Evolutionary conservation across 2,329 filamentous ascomycete species (phyloP).

Genomic region (Boeremia exigua): DNA sequence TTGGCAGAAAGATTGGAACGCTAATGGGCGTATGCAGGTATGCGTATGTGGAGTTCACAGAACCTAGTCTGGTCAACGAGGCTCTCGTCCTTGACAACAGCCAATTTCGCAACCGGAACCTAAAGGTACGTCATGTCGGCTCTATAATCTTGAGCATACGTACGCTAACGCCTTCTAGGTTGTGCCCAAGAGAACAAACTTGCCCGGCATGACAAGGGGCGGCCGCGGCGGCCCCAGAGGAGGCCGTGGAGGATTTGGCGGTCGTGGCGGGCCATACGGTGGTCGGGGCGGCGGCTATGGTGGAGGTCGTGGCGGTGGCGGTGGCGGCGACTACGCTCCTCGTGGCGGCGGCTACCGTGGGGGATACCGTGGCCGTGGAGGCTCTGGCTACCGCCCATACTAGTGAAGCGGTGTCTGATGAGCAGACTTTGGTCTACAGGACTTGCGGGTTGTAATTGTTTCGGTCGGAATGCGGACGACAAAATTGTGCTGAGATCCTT

Average conservation of each 20-base stretch:
- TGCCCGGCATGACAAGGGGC: slow-evolving; percentile 90
- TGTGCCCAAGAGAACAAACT: slow-evolving; percentile 91
- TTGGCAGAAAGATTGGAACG: slow-evolving; percentile 60
- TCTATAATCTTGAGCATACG: not conserved
- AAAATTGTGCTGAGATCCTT: not conserved
- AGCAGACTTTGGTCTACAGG: slow-evolving; percentile 21
- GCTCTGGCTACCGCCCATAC: slow-evolving; percentile 40
- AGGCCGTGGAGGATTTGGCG: slow-evolving; percentile 51
- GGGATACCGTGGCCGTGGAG: slow-evolving; percentile 45
- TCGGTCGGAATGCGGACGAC: not conserved
- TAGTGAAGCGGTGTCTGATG: slow-evolving; percentile 16
- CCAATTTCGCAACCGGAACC: slow-evolving; percentile 89
- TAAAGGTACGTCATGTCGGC: slow-evolving; percentile 71
- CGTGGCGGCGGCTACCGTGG: slow-evolving; percentile 52
- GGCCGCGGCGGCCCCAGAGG: slow-evolving; percentile 66
- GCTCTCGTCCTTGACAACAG: slow-evolving; percentile 96
- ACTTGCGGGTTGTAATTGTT: not conserved
- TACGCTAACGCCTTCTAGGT: slow-evolving; percentile 58
- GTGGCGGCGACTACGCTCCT: slow-evolving; percentile 57
- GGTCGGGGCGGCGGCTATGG: slow-evolving; percentile 45
- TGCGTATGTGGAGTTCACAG: slow-evolving; percentile 97
- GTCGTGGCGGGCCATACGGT: slow-evolving; percentile 59
- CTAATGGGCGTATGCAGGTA: slow-evolving; percentile 71
- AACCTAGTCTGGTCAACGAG: slow-evolving; percentile 89
- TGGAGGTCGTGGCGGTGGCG: slow-evolving; percentile 44